phyloP scores from a whole-genome alignment of 768 basidiomycete species.

The Boletus subcaerulescens region DNA sequence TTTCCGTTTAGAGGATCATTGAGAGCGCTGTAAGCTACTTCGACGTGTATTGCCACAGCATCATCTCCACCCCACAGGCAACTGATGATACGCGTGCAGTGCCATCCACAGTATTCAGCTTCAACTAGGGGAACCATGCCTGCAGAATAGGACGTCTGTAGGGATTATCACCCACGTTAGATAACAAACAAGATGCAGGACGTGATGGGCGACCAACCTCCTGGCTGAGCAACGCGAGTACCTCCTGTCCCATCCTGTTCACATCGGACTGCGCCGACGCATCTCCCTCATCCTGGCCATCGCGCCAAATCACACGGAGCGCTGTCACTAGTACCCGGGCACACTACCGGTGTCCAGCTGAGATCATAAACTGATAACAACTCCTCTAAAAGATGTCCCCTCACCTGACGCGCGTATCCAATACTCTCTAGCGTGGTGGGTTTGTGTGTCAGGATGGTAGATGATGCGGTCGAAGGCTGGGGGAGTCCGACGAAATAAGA shows the following conservation, averaged over 20 bases:
- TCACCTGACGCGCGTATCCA: constrained; percentile 42
- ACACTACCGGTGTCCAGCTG: constrained; percentile 49
- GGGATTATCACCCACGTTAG: neutral
- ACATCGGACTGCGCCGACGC: constrained; percentile 24
- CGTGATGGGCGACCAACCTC: constrained; percentile 37
- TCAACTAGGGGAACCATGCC: constrained; percentile 43
- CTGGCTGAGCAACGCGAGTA: constrained; percentile 38
- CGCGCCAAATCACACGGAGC: constrained; percentile 45
- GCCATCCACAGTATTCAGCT: constrained; percentile 62
- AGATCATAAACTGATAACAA: constrained; percentile 48
- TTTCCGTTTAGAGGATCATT: constrained; percentile 33
- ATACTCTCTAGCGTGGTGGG: constrained; percentile 51
- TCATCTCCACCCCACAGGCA: constrained; percentile 40
- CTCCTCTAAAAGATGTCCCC: constrained; percentile 46
- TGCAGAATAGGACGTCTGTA: constrained; percentile 33
- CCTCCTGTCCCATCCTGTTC: constrained; percentile 40
- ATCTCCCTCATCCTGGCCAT: constrained; percentile 20
- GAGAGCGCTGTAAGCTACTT: constrained; percentile 50
- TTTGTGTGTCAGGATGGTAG: constrained; percentile 56
- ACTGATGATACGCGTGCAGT: constrained; percentile 62
- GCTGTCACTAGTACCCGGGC: constrained; percentile 53
- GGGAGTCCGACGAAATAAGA: neutral
- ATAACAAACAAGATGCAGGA: neutral
- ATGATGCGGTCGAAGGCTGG: neutral
- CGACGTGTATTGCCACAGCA: constrained; percentile 50